Percentiles rank a stretch among this genome's conserved stretches.
Evolutionary conservation across 371 early-diverging fungal species (phyloP).

Genomic region (Rhizopus sp.): DNA sequence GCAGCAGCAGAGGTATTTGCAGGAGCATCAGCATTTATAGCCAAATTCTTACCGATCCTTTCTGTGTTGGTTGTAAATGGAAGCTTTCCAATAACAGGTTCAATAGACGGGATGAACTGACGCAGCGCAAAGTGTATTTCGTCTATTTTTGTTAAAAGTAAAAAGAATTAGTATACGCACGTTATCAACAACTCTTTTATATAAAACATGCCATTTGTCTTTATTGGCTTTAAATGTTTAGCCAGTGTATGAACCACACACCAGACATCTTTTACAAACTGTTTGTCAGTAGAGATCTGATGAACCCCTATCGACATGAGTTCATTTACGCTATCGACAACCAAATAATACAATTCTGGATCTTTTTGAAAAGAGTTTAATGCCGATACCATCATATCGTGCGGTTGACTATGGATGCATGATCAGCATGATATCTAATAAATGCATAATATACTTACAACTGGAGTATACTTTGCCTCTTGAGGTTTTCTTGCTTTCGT

Average conservation of each 20-base stretch:
- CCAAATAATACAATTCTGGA: conserved; percentile 45
- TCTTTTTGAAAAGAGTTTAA: conserved; percentile 34
- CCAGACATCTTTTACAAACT: conserved; percentile 43
- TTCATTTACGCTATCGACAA: conserved; percentile 43
- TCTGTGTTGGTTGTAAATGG: conserved; percentile 2
- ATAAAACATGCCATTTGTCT: conserved; percentile 25
- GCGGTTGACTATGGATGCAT: conserved; percentile 35
- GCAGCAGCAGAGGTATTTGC: not conserved
- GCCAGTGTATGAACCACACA: conserved; percentile 40
- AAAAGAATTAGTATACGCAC: too few species aligned
- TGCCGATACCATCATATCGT: conserved; percentile 38
- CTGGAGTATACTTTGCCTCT: conserved; percentile 42
- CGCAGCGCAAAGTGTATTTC: conserved; percentile 37
- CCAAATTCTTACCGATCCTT: not conserved
- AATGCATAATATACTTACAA: conserved; percentile 26
- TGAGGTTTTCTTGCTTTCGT: conserved; percentile 40
- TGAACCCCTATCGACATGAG: conserved; percentile 29
- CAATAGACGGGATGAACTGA: conserved; percentile 42
- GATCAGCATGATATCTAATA: not conserved
- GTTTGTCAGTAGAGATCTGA: conserved; percentile 25
- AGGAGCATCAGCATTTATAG: not conserved
- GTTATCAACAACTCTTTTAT: not conserved
- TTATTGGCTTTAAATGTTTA: conserved; percentile 27
- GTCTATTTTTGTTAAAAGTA: conserved; percentile 18
- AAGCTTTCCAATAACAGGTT: conserved; percentile 61